Evolutionary conservation across 352 stramenopile species (phyloP).

Genomic region (Phytophthora ohioensis): DNA sequence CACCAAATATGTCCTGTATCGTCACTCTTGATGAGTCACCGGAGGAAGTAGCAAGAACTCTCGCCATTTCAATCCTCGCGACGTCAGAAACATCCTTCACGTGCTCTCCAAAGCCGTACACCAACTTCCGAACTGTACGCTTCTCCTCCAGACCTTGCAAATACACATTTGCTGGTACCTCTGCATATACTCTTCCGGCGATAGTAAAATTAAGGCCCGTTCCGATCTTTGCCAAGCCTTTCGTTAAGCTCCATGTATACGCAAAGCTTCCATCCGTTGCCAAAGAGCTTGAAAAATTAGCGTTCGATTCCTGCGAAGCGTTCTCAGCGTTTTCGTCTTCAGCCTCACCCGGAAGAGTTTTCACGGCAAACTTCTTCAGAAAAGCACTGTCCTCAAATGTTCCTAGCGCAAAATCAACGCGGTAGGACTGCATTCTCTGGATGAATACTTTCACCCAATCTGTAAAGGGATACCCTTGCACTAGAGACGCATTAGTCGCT

Average conservation of each 20-base stretch:
- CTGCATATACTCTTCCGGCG: conserved; percentile 70
- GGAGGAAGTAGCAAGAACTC: background rate
- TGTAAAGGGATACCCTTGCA: conserved; percentile 44
- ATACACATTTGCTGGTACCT: conserved; percentile 40
- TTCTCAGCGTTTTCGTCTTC: conserved; percentile 18
- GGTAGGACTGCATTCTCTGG: conserved; percentile 58
- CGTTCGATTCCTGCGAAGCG: background rate
- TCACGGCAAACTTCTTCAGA: conserved; percentile 60
- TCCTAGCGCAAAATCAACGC: conserved; percentile 62
- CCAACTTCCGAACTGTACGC: conserved; percentile 23
- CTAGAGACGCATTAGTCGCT: background rate
- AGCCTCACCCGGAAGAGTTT: conserved; percentile 39
- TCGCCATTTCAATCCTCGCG: conserved; percentile 26
- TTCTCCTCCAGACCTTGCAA: conserved; percentile 34
- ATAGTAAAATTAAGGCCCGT: conserved; percentile 78
- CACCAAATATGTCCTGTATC: conserved; percentile 36
- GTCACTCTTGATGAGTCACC: conserved; percentile 6
- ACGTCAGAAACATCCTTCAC: conserved; percentile 46
- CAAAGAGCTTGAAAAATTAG: conserved; percentile 33
- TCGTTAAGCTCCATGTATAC: conserved; percentile 60
- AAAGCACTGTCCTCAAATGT: conserved; percentile 52
- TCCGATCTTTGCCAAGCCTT: conserved; percentile 71
- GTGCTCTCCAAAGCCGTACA: conserved; percentile 51
- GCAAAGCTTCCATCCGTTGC: conserved; percentile 74
- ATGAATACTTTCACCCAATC: conserved; percentile 55